Conservation (phyloP, 371 early-diverging fungal species). For the Parasitella parasitica region DNA sequence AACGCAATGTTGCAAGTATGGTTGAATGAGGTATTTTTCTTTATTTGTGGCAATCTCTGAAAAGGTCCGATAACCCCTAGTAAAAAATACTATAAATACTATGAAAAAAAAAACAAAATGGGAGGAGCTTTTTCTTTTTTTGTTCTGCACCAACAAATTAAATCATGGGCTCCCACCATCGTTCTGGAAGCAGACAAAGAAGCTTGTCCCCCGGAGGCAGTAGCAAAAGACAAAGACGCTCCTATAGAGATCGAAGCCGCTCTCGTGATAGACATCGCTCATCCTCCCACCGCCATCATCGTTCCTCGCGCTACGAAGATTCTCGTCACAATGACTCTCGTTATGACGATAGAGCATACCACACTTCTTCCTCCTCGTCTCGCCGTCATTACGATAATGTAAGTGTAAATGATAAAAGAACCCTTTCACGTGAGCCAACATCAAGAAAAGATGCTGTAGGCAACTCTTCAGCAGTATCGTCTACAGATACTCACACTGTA, state of each 20-base stretch:
- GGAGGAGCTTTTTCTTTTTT: not conserved
- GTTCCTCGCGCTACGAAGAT: conserved; percentile 29
- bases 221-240: conserved; percentile 32
- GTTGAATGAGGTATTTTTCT: too few relatives aligned
- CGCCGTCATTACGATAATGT: conserved; percentile 41
- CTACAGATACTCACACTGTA: conserved; percentile 10
- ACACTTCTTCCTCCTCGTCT: conserved; percentile 17
- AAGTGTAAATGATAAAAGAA: conserved; percentile 43
- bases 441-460: conserved; percentile 37
- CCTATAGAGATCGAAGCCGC: conserved; percentile 34
- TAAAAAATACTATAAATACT: too few relatives aligned
- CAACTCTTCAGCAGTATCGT: conserved; percentile 4
- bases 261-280: conserved; percentile 39
- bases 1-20: too few relatives aligned
- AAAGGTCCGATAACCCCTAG: too few relatives aligned
- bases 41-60: too few relatives aligned
- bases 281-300: conserved; percentile 31
- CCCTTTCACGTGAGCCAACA: conserved; percentile 37
- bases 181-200: conserved; percentile 39
- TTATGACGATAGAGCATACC: conserved; percentile 26
- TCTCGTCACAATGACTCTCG: conserved; percentile 32
- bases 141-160: conserved; percentile 5
- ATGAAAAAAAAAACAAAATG: too few relatives aligned
- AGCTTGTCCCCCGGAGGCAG: conserved; percentile 44
- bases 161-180: conserved; percentile 32